A percentile compares a stretch with the other conserved stretches of the same genome.
Evolutionary conservation across 2,329 filamentous ascomycete species (phyloP).

Genomic region (Fusarium algeriense): DNA sequence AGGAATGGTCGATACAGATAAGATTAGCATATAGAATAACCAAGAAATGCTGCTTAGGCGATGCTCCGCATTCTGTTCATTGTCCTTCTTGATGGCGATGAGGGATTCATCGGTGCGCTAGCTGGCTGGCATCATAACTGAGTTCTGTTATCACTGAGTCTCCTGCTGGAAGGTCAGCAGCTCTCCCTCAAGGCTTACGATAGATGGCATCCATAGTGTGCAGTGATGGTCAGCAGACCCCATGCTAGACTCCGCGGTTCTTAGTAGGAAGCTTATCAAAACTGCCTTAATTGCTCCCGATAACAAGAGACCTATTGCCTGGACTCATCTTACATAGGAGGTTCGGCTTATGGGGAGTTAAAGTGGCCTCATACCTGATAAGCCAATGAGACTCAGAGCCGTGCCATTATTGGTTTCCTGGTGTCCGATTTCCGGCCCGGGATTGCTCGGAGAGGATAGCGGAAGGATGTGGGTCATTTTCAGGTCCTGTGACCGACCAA

Average conservation of each 20-base stretch:
- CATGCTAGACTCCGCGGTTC: constrained; percentile 5
- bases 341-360: too few species aligned
- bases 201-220: not conserved
- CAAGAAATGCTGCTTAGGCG: constrained; percentile 23
- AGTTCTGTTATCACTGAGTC: constrained; percentile 3
- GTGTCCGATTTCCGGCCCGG: constrained; percentile 41
- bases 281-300: not conserved
- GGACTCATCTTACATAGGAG: constrained; percentile 1
- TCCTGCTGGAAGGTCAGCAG: constrained; percentile 29
- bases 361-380: not conserved
- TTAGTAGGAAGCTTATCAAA: constrained; percentile 12
- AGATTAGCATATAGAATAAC: constrained; percentile 11
- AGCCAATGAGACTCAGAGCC: constrained; percentile 23
- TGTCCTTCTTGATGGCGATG: not conserved
- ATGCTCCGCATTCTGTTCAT: constrained; percentile 8
- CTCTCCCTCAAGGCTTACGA: constrained; percentile 8
- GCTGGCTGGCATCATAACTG: not conserved
- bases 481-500: constrained; percentile 38
- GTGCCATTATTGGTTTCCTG: constrained; percentile 18
- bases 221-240: constrained; percentile 31
- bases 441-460: constrained; percentile 42
- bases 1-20: not conserved
- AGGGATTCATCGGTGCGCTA: not conserved
- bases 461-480: constrained; percentile 34
- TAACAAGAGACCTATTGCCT: constrained; percentile 14